Percentiles rank a stretch among this genome's conserved stretches.
Conservation (phyloP, 306 rosid species). For the Vigna unguiculata region DNA sequence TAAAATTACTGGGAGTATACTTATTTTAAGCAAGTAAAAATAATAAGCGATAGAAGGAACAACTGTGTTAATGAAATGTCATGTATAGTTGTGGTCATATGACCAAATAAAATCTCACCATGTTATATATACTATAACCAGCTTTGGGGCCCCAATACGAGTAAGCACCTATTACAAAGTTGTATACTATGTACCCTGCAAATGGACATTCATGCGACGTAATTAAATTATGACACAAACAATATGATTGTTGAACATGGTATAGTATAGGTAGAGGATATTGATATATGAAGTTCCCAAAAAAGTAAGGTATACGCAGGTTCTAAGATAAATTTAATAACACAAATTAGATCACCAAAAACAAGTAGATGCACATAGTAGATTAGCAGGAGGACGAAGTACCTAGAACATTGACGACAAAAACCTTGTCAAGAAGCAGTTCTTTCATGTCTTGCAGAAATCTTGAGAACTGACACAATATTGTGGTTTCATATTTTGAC, state of each 20-base stretch:
- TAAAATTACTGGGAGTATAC: constrained; percentile 11
- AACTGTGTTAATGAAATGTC: constrained; percentile 26
- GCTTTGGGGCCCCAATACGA: constrained; percentile 99
- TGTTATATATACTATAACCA: constrained; percentile 81
- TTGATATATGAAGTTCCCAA: constrained; percentile 10
- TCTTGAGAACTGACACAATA: constrained; percentile 44
- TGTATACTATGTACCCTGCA: constrained; percentile 85
- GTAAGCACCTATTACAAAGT: constrained; percentile 90
- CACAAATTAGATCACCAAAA: constrained; percentile 25
- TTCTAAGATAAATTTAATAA: constrained; percentile 22
- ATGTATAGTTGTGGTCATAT: neutral
- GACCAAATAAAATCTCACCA: constrained; percentile 61
- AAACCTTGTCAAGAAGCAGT: constrained; percentile 77
- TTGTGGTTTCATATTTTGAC: constrained; percentile 39
- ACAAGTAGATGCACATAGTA: constrained; percentile 25
- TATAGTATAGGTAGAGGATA: neutral
- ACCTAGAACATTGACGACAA: constrained; percentile 82
- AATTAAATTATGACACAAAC: constrained; percentile 10
- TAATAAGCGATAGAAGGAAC: constrained; percentile 5
- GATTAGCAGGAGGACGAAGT: constrained; percentile 44
- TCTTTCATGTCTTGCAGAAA: constrained; percentile 79
- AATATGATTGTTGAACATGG: constrained; percentile 11
- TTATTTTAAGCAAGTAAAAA: constrained; percentile 16
- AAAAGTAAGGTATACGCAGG: constrained; percentile 34
- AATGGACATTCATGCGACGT: constrained; percentile 36